Evolutionary conservation across 192 early-diverging fungal species (phyloP), one percentile per base, ranked within the genome.

Genomic region (Coemansia sp.): DNA sequence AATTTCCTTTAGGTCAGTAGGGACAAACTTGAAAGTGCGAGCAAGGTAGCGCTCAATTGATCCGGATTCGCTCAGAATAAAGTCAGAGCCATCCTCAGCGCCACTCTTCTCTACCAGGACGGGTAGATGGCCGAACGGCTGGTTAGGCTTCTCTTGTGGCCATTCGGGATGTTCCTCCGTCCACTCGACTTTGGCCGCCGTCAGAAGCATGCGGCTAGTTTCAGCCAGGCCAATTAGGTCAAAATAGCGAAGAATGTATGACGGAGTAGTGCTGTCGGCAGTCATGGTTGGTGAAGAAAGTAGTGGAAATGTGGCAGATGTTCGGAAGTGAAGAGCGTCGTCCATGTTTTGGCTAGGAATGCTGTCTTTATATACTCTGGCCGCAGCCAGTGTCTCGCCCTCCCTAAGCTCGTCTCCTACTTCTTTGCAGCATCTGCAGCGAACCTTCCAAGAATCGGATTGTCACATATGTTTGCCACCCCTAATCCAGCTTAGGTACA

Each of bases 11-110:
- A 69, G 67, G 23, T 68, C 74, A 28, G 64, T 53, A 0, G 60
- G 77, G 26, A 78, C 28, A 33, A 85, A 68, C 5, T 74, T 82
- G 62, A 84, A 82, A 43, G 60, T 84, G 66, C 65, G 58, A 13
- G 81, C 65, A 7, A 89, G 65, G 66, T 86, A 87, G 49, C 88
- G 86, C 43, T 82, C 80, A 32, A 89, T 87, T 1, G 78, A 73
- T 14, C 68, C 64, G 0, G 80, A 70, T 38, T 89, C 84, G 46
- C 75, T 69, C 9, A 87, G 35, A 3, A 75, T 19, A 61, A 84
- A 70, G 35, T 68, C 68, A 3, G 69, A 71, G 46, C 62, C 66
- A 33, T 76, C 78, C 10, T 85, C 74, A 0, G 69, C 46, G n/a
- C 74, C 68, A 38, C 43, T 65, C 62, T 73, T 82, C 32, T 86